A percentile compares a stretch with the other conserved stretches of the same genome.
phyloP scores from a whole-genome alignment of 495 filamentous ascomycete species.

The Zalerion maritima region DNA sequence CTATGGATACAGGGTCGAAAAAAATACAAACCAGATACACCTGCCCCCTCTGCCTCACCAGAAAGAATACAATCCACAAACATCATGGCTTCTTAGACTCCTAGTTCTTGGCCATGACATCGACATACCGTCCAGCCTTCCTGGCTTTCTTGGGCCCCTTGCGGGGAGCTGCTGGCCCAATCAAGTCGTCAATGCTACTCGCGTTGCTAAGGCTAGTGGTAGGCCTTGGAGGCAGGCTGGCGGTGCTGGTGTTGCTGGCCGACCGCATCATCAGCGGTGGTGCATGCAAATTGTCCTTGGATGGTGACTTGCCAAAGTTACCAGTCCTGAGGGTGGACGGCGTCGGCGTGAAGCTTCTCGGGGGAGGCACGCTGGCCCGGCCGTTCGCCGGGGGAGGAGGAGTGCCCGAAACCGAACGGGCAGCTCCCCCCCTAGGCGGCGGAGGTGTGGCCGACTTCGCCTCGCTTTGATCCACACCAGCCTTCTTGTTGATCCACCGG shows the following conservation, averaged over 20 bases:
- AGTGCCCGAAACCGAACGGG: conserved; percentile 15
- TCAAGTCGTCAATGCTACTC: conserved; percentile 72
- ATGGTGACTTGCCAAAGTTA: not conserved
- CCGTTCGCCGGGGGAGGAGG: too few relatives aligned
- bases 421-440: conserved; percentile 26
- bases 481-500: conserved; percentile 98
- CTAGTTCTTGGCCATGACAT: conserved; percentile 67
- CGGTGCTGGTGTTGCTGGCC: conserved; percentile 25
- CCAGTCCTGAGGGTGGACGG: too few relatives aligned
- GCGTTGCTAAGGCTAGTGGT: conserved; percentile 59
- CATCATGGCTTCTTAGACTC: not conserved
- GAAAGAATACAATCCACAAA: not conserved
- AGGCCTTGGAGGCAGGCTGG: conserved; percentile 34
- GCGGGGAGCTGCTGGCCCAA: conserved; percentile 52
- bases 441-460: conserved; percentile 34
- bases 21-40: too few relatives aligned
- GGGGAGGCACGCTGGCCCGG: too few relatives aligned
- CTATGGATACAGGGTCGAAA: too few relatives aligned
- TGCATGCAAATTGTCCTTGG: conserved; percentile 5
- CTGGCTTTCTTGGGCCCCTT: conserved; percentile 61
- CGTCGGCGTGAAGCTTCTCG: too few relatives aligned
- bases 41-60: too few relatives aligned
- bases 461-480: conserved; percentile 34
- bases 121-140: conserved; percentile 74
- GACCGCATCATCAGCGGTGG: conserved; percentile 32